Evolutionary conservation across 2,329 filamentous ascomycete species (phyloP).

Genomic region (Lecanicillium sp.): DNA sequence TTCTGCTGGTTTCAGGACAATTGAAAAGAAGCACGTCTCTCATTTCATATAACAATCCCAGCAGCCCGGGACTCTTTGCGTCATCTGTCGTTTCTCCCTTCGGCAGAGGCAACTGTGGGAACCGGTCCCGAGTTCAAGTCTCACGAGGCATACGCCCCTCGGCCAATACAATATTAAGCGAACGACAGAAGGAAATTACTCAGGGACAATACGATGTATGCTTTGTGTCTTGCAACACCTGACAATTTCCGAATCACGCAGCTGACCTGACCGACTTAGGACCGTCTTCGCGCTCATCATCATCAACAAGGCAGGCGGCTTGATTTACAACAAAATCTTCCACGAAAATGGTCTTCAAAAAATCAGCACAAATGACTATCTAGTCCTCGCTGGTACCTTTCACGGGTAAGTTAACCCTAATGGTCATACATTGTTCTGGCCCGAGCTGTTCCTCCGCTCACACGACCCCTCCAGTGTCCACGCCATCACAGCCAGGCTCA

Average conservation of each 20-base stretch:
- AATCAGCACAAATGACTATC: conserved; percentile 90
- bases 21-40: background rate
- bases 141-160: too few relatives aligned
- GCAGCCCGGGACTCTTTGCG: too few relatives aligned
- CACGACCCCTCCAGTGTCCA: conserved; percentile 46
- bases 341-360: conserved; percentile 78
- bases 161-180: too few relatives aligned
- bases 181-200: too few relatives aligned
- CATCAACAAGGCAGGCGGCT: conserved; percentile 96
- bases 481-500: conserved; percentile 60
- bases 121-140: too few relatives aligned
- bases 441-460: background rate
- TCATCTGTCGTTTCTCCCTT: too few relatives aligned
- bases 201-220: too few relatives aligned
- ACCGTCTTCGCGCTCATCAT: conserved; percentile 92
- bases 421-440: background rate
- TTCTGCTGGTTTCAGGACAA: background rate
- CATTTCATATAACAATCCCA: background rate
- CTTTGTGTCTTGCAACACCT: background rate
- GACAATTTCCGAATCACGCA: background rate
- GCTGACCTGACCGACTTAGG: conserved; percentile 45
- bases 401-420: conserved; percentile 61
- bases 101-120: too few relatives aligned
- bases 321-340: conserved; percentile 95
- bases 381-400: conserved; percentile 94